Base-by-base conservation (phyloP, 2,329 filamentous ascomycete genomes). In the Amesomyces nigricolor region DNA sequence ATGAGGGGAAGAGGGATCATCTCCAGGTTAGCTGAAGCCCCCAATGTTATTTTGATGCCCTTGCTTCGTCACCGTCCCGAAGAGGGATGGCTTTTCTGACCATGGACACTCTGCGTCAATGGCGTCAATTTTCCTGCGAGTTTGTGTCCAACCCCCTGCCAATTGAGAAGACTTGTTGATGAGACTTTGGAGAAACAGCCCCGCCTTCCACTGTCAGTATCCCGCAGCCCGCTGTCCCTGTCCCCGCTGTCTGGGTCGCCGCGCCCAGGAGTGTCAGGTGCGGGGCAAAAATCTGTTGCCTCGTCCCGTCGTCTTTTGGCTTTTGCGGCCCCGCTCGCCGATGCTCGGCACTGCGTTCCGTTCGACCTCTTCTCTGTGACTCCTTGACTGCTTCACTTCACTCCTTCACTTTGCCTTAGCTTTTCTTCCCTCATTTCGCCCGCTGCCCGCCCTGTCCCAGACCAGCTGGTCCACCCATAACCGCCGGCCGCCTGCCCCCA, bases 231-330 rank as follows among this genome's bases (percentile, higher is more conserved):
- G 32, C 32, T 35, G 32, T 35, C 9, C 32, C 32, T 9, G 38
- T 40, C 51, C 44, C 51, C 51, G 38, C 52, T 49, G 44, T 43
- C 17, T 42, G 53, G 48, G 38, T 40, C 38, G 48, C 44, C 19
- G 38, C 44, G 22, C 22, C 22, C 22, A 26, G 22, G 22, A 26
- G 30, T 50, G 45, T 10, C 22, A 32, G n/a, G 47, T 56, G 57
- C 57, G 59, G 59, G 59, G 57, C 59, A 61, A 56, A 60, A 54
- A 47, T 54, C 54, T 56, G 51, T 37, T 43, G 35, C n/a, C 30
- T 39, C 32, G 22, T 26, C 22, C 22, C 22, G 22, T 26, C 22
- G 19, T 11, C 22, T 22, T 26, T 44, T 11, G 13, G 11, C 48
- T 57, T 55, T 58, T 51, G 50, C 51, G 35, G 54, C 55, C 58